Evolutionary conservation across 805 yeast species (phyloP).

Genomic region (Ogataea dorogensis): DNA sequence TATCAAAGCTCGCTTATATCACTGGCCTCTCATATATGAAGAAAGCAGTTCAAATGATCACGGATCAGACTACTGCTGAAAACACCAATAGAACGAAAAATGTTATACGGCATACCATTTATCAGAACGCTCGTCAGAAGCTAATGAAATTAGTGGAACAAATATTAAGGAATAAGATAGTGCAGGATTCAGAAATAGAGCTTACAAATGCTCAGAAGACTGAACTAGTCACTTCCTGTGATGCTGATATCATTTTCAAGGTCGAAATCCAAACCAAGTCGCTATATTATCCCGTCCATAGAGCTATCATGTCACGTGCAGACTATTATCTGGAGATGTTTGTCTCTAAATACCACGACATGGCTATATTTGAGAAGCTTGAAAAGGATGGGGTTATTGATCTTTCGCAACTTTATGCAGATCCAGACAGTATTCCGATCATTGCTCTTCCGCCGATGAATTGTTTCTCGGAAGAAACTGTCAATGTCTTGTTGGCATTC

Average conservation of each 20-base stretch:
- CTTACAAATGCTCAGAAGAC: conserved; percentile 26
- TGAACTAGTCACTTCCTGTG: conserved; percentile 24
- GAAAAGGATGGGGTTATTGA: conserved; percentile 23
- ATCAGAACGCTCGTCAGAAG: conserved; percentile 37
- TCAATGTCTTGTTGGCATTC: conserved; percentile 49
- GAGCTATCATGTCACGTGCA: conserved; percentile 57
- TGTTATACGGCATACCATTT: conserved; percentile 33
- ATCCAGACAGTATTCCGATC: conserved; percentile 22
- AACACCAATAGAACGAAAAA: conserved; percentile 34
- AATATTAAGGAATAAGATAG: conserved; percentile 1
- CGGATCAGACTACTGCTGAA: conserved; percentile 19
- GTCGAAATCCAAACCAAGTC: conserved; percentile 28
- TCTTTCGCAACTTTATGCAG: conserved; percentile 9
- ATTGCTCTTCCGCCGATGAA: conserved; percentile 22
- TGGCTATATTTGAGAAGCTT: conserved; percentile 18
- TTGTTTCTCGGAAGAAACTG: conserved; percentile 9
- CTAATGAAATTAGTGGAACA: conserved; percentile 33
- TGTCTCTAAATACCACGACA: conserved; percentile 42
- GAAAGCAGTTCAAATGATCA: conserved; percentile 28
- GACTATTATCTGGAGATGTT: conserved; percentile 68
- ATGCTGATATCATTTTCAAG: conserved; percentile 50
- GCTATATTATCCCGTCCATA: conserved; percentile 59
- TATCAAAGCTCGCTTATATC: conserved; percentile 37
- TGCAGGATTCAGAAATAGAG: conserved; percentile 3
- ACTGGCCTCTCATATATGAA: conserved; percentile 38